Conservation (phyloP, 305 asterid species). For the Solanum hybrid region DNA sequence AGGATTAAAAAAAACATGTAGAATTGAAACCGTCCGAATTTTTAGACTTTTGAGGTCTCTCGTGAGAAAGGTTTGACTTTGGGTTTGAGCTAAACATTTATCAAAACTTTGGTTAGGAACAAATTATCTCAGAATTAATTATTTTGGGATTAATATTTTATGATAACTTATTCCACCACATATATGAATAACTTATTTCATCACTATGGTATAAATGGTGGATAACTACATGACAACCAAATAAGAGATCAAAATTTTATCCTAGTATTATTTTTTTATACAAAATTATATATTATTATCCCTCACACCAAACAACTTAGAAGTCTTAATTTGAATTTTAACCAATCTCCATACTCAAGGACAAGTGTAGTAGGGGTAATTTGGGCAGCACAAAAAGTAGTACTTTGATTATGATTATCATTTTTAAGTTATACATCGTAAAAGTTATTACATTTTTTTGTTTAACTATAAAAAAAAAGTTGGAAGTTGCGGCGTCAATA, state of each 20-base stretch:
- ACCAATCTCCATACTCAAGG: neutral
- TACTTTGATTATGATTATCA: neutral
- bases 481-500: neutral
- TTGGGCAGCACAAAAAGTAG: neutral
- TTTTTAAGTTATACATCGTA: neutral
- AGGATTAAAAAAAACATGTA: neutral
- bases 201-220: too few relatives aligned
- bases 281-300: too few relatives aligned
- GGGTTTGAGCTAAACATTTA: too few relatives aligned
- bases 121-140: rapidly evolving
- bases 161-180: too few relatives aligned
- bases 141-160: too few relatives aligned
- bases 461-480: neutral
- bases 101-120: rapidly evolving
- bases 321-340: neutral
- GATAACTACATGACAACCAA: rapidly evolving
- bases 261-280: too few relatives aligned
- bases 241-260: too few relatives aligned
- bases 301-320: too few relatives aligned
- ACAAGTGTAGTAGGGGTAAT: neutral
- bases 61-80: neutral
- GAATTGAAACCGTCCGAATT: neutral
- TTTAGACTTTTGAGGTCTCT: neutral
- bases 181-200: too few relatives aligned
- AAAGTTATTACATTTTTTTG: neutral